A percentile compares a stretch with the other conserved stretches of the same genome.
phyloP scores from a whole-genome alignment of 352 stramenopile species.

The Pythium sukuiense region DNA sequence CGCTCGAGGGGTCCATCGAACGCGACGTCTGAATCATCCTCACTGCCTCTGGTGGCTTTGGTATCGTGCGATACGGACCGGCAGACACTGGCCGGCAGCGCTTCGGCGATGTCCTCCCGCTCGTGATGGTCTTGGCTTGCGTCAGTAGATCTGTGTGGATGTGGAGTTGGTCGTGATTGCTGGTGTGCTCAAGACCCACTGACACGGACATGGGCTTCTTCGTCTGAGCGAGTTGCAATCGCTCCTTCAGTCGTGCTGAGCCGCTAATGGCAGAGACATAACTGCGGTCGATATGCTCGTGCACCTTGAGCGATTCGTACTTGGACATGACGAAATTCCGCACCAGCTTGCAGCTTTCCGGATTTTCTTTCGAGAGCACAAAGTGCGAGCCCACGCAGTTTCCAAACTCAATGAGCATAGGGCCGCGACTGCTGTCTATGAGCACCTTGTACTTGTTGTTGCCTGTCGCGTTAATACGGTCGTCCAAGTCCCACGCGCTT shows the following conservation, averaged over 20 bases:
- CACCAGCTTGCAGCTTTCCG: conserved; percentile 46
- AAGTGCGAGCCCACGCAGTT: conserved; percentile 79
- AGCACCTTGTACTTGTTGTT: conserved; percentile 80
- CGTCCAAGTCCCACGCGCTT: conserved; percentile 80
- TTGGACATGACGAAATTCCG: conserved; percentile 63
- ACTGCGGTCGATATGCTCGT: conserved; percentile 75
- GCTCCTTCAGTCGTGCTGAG: conserved; percentile 47
- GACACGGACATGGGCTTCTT: conserved; percentile 30
- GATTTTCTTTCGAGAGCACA: conserved; percentile 50
- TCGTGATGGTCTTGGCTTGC: conserved; percentile 24
- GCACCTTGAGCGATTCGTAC: conserved; percentile 56
- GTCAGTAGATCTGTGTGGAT: background rate
- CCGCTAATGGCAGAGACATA: conserved; percentile 69
- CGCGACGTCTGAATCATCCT: conserved; percentile 60
- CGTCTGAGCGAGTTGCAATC: conserved; percentile 45
- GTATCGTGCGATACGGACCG: conserved; percentile 43
- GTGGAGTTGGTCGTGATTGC: background rate
- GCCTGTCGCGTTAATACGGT: conserved; percentile 68
- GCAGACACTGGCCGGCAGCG: conserved; percentile 60
- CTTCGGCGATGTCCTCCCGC: conserved; percentile 64
- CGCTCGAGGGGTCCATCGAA: conserved; percentile 42
- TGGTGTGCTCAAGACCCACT: conserved; percentile 2
- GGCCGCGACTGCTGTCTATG: conserved; percentile 68
- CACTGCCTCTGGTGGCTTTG: conserved; percentile 29
- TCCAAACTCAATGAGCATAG: conserved; percentile 82